These are phyloP conservation scores for Eucalyptus decipiens DNA, from an alignment of 345 rosid genomes.

Conservation along the genomic window DNA sequence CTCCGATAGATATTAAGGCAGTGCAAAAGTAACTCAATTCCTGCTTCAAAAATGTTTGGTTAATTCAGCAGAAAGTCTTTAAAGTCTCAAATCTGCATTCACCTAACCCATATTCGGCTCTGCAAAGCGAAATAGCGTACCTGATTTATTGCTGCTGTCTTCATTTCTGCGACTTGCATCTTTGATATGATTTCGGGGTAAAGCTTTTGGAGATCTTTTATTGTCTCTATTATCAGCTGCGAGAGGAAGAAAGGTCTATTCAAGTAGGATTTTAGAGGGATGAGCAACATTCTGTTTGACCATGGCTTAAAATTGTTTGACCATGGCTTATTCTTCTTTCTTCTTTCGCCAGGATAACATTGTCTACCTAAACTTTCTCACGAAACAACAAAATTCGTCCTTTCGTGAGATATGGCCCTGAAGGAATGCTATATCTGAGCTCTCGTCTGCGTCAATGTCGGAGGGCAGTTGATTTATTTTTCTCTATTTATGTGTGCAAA, in stretches of 20 bases:
- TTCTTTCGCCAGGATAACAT: too few species aligned
- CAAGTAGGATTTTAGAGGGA: background rate
- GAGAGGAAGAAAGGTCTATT: background rate
- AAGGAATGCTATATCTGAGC: too few species aligned
- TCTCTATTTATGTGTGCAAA: too few species aligned
- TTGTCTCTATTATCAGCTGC: constrained; percentile 53
- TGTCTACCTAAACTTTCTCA: too few species aligned
- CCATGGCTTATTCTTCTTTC: too few species aligned
- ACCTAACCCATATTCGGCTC: background rate
- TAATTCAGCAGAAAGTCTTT: background rate
- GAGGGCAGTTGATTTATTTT: too few species aligned
- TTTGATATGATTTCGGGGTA: constrained; percentile 46
- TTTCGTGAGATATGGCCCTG: too few species aligned
- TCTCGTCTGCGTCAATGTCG: too few species aligned
- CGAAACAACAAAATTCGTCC: too few species aligned
- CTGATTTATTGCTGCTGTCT: constrained; percentile 34
- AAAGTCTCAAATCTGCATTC: background rate
- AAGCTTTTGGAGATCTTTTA: constrained; percentile 45
- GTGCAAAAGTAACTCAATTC: constrained; percentile 35
- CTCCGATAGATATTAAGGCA: constrained; percentile 48
- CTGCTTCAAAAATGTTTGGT: constrained; percentile 7
- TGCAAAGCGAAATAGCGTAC: constrained; percentile 1
- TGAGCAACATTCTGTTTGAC: background rate
- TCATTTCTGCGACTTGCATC: constrained; percentile 21
- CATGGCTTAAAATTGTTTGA: too few species aligned